Evolutionary conservation across 108 stramenopile genomes (phyloP).

Genomic region (Nitzschia palea): DNA sequence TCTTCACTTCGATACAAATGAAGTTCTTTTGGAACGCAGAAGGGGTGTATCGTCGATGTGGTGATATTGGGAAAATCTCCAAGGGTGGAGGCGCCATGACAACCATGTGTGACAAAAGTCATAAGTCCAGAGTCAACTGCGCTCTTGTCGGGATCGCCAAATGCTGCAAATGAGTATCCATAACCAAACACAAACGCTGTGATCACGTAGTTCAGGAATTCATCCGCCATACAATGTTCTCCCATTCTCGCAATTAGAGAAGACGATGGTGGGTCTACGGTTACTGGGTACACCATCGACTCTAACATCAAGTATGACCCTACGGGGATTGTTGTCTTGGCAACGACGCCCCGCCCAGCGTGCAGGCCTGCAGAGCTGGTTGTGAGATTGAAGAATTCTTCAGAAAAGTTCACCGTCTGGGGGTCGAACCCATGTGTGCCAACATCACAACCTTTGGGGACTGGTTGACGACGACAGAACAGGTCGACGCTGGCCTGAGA

Average conservation of each 20-base stretch:
- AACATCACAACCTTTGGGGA: constrained; percentile 20
- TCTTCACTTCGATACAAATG: constrained; percentile 2
- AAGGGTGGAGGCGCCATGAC: not conserved
- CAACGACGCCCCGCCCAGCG: constrained; percentile 46
- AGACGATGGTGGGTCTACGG: constrained; percentile 3
- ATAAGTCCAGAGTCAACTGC: constrained; percentile 4
- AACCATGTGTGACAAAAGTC: constrained; percentile 3
- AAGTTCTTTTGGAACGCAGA: constrained; percentile 4
- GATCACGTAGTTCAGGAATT: constrained; percentile 1
- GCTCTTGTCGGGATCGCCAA: not conserved
- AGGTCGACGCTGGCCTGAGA: constrained; percentile 43
- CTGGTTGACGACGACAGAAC: constrained; percentile 34
- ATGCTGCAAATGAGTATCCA: not conserved
- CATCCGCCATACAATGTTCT: not conserved
- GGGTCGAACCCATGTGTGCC: constrained; percentile 31
- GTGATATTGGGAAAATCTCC: constrained; percentile 7
- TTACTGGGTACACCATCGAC: constrained; percentile 2
- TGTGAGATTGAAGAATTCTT: constrained; percentile 1
- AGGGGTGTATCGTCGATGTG: not conserved
- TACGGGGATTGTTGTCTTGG: constrained; percentile 26
- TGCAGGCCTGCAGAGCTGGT: constrained; percentile 15
- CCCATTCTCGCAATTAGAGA: constrained; percentile 3
- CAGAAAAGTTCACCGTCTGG: constrained; percentile 22
- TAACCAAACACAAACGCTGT: constrained; percentile 18
- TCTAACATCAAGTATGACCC: constrained; percentile 38